phyloP scores from a whole-genome alignment of 2,329 filamentous ascomycete genomes.

The Pestalotiopsis sp. region DNA sequence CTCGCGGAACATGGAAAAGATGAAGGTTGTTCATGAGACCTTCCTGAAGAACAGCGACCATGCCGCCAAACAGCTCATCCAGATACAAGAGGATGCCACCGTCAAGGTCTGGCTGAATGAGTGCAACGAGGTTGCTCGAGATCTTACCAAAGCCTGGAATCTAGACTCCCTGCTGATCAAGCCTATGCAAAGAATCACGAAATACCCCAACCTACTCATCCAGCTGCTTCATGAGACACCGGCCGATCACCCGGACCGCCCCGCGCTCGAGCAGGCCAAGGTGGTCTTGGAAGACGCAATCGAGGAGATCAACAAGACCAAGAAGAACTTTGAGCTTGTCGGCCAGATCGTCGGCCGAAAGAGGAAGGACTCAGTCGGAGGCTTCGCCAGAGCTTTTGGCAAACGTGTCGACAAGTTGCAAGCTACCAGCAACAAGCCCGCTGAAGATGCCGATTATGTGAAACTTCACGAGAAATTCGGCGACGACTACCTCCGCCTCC shows the following conservation, averaged over 20 bases:
- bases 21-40: constrained; percentile 63
- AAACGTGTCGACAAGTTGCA: constrained; percentile 85
- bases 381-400: constrained; percentile 86
- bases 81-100: constrained; percentile 65
- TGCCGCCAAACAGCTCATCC: constrained; percentile 62
- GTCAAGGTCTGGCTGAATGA: constrained; percentile 88
- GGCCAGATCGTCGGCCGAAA: constrained; percentile 86
- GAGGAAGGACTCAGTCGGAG: constrained; percentile 83
- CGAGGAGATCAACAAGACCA: constrained; percentile 90
- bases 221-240: constrained; percentile 81
- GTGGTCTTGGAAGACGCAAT: constrained; percentile 66
- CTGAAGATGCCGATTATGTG: constrained; percentile 82
- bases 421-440: constrained; percentile 60
- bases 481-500: constrained; percentile 88
- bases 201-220: constrained; percentile 86
- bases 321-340: constrained; percentile 91
- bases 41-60: constrained; percentile 67
- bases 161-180: constrained; percentile 96
- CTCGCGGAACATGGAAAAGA: constrained; percentile 58
- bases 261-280: constrained; percentile 59
- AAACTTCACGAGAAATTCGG: constrained; percentile 84
- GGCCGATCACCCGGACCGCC: constrained; percentile 80
- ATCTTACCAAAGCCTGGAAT: constrained; percentile 93
- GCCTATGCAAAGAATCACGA: constrained; percentile 90
- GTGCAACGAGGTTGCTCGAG: constrained; percentile 89